Base-by-base conservation (phyloP, 345 rosid species). In the Boechera retrofracta region DNA sequence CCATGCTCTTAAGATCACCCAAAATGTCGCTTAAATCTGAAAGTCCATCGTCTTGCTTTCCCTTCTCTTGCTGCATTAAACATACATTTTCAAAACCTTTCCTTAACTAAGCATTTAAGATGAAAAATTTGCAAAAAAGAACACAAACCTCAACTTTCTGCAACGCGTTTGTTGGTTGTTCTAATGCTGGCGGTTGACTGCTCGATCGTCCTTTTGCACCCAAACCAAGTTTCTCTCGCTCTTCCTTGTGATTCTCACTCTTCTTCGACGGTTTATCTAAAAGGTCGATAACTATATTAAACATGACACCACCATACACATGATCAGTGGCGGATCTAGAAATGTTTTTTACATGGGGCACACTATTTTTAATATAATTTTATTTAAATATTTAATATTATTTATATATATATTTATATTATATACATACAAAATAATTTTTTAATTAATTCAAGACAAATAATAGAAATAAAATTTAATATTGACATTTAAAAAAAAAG, bases 1-100 rank as follows among this genome's bases (percentile, higher is more conserved):
- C 99, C 99, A 95, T 95, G 63, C 79, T 84, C 85, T 93, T 95
- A 68, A 95, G 82, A 64, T 95, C 97, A 41, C 99, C 98, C 84
- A 92, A 60, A 32, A 91, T 82, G 61, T 88, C 77, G 56, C 97
- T 88, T 55, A 91, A 81, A 82, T 95, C 98, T 1, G 89, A 85
- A 44, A 95, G 83, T 36, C 83, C 97, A 76, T 89, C 98, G 53
- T 95, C 99, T 81, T 95, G 97, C 77, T 93, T 91, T 51, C 75
- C 71, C 61, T 95, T 95, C 82, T 91, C 99, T 13, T 84, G 16
- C 98, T 95, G 72, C 67, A 69, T n/a, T 33, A 67, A 5, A 28
- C 49, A 60, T 16, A 47, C 61, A 21, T 56, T 58, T 4, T 63
- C 5, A 42, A 5, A 13, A 72, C 35, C 6, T 44, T 24, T 10